Conservation (phyloP, 371 early-diverging fungal genomes). For the Mucor sp. region DNA sequence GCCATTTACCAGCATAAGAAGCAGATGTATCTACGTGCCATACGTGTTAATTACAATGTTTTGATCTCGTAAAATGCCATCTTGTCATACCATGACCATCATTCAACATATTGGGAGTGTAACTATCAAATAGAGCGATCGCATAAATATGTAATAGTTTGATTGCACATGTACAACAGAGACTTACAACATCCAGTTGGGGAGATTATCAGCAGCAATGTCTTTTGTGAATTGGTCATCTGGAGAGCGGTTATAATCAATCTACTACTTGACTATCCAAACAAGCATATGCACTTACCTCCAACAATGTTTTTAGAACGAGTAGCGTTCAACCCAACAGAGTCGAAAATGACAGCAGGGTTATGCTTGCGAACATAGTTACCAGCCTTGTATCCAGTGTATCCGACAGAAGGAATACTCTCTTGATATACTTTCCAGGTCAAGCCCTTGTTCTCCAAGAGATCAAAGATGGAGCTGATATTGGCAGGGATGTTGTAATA, state of each 20-base stretch:
- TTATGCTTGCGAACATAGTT: slow-evolving; percentile 51
- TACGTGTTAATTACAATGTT: neutral
- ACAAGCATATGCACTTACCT: slow-evolving; percentile 7
- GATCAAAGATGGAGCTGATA: slow-evolving; percentile 51
- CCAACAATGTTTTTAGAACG: slow-evolving; percentile 47
- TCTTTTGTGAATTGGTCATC: slow-evolving; percentile 25
- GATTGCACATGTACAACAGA: neutral
- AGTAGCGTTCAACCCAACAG: slow-evolving; percentile 35
- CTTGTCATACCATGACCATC: slow-evolving; percentile 29
- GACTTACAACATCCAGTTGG: slow-evolving; percentile 39
- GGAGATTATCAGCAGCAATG: slow-evolving; percentile 23
- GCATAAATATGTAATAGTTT: neutral
- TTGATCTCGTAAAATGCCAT: neutral
- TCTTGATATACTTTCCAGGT: slow-evolving; percentile 67
- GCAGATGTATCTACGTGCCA: slow-evolving; percentile 26
- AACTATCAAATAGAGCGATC: slow-evolving; percentile 11
- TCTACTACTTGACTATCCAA: neutral
- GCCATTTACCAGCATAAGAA: slow-evolving; percentile 35
- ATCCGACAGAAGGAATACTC: slow-evolving; percentile 50
- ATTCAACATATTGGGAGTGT: slow-evolving; percentile 35
- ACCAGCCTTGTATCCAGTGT: slow-evolving; percentile 27
- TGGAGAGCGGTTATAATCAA: neutral
- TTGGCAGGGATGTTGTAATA: slow-evolving; percentile 29
- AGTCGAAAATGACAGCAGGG: slow-evolving; percentile 57
- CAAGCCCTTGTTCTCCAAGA: slow-evolving; percentile 57